A percentile compares a stretch with the other conserved stretches of the same genome.
Conservation (phyloP, 495 filamentous ascomycete genomes). For the Niebla homalea region DNA sequence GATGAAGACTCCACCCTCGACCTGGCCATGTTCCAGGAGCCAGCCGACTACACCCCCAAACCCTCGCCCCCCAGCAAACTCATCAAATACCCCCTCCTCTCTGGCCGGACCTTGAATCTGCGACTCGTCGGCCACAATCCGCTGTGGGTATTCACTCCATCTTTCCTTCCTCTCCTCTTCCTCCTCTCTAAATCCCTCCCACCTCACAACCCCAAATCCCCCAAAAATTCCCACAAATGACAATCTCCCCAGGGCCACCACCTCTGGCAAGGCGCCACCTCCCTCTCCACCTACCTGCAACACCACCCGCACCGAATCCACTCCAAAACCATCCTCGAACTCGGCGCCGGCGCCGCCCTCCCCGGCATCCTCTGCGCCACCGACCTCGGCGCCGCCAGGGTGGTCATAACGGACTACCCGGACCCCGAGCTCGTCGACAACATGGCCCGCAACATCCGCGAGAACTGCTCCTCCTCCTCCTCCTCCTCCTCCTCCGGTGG, state of each 20-base stretch:
- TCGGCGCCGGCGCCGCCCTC: slow-evolving; percentile 79
- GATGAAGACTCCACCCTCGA: slow-evolving; percentile 25
- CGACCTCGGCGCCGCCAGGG: slow-evolving; percentile 52
- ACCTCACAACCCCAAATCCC: background rate
- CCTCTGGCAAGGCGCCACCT: slow-evolving; percentile 78
- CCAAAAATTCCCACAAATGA: background rate
- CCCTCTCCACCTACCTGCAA: slow-evolving; percentile 67
- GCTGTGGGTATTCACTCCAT: slow-evolving; percentile 47
- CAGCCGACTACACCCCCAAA: slow-evolving; percentile 54
- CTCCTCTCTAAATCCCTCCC: background rate
- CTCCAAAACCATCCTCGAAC: slow-evolving; percentile 61
- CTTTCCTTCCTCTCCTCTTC: slow-evolving; percentile 1
- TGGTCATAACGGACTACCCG: slow-evolving; percentile 73
- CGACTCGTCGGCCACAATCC: slow-evolving; percentile 83
- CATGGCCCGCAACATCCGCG: slow-evolving; percentile 55
- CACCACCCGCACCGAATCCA: slow-evolving; percentile 38
- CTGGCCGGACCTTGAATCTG: slow-evolving; percentile 52
- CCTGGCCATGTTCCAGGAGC: slow-evolving; percentile 59
- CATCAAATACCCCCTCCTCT: slow-evolving; percentile 53
- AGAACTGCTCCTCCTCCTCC: background rate
- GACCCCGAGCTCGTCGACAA: slow-evolving; percentile 68
- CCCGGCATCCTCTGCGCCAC: slow-evolving; percentile 65
- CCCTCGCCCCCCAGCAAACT: slow-evolving; percentile 56
- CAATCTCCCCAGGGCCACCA: slow-evolving; percentile 52
- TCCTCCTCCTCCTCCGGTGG: too few relatives aligned